These are phyloP conservation scores for Globisporangium uncinulatum DNA, from an alignment of 352 stramenopile genomes.

Conservation along the genomic window DNA sequence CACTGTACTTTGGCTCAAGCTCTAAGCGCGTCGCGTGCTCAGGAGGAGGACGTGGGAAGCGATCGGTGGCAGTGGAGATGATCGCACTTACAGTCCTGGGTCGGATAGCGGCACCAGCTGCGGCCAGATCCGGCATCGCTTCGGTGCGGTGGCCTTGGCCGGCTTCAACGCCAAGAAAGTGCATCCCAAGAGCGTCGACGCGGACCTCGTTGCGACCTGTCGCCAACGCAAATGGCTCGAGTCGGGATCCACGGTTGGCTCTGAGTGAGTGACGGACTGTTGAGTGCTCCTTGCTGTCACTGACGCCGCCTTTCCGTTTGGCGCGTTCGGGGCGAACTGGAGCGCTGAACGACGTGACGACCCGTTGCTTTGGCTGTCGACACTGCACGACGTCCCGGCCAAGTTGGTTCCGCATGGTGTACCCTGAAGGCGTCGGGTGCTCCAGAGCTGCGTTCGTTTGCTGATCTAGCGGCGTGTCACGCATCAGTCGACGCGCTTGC, in stretches of 20 bases:
- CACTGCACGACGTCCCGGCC: slow-evolving; percentile 20
- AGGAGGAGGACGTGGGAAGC: not conserved
- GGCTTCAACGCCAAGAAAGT: slow-evolving; percentile 2
- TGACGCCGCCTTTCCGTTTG: not conserved
- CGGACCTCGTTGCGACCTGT: slow-evolving; percentile 4
- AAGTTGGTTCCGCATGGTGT: slow-evolving; percentile 18
- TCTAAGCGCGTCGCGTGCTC: not conserved
- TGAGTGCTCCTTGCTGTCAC: too few species aligned
- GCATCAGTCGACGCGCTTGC: slow-evolving; percentile 4
- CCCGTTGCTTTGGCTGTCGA: slow-evolving; percentile 9
- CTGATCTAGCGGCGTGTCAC: not conserved
- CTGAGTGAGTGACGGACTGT: not conserved
- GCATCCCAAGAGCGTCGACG: not conserved
- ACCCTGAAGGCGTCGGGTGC: not conserved
- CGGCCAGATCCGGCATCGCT: not conserved
- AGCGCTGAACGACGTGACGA: slow-evolving; percentile 6
- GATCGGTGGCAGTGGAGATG: not conserved
- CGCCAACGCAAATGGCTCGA: slow-evolving; percentile 3
- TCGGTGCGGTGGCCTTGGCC: not conserved
- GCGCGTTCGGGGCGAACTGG: slow-evolving; percentile 1
- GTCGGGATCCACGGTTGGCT: not conserved
- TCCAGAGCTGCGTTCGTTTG: not conserved
- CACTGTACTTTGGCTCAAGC: slow-evolving; percentile 9
- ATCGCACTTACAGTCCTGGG: not conserved
- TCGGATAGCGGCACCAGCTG: not conserved